Conservation (phyloP, 306 rosid genomes). For the Argentina anserina region DNA sequence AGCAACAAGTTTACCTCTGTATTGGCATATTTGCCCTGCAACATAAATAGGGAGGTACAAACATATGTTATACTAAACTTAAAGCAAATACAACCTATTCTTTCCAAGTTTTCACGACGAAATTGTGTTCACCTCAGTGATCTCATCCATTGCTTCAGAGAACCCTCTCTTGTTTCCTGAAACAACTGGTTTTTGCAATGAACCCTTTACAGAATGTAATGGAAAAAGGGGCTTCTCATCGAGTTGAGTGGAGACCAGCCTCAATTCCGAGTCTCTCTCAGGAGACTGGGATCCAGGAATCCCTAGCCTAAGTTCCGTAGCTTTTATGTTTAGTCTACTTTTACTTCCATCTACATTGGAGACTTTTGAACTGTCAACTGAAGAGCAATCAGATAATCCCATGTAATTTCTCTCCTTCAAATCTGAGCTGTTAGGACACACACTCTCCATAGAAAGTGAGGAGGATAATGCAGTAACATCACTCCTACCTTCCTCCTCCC, state of each 20-base stretch:
- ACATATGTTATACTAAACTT: slow-evolving; percentile 7
- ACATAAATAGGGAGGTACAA: slow-evolving; percentile 16
- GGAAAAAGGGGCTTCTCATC: slow-evolving; percentile 66
- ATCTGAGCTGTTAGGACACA: slow-evolving; percentile 33
- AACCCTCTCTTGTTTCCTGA: slow-evolving; percentile 81
- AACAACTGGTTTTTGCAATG: slow-evolving; percentile 46
- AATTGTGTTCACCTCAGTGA: slow-evolving; percentile 54
- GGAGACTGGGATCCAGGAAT: slow-evolving; percentile 85
- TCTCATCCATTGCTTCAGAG: slow-evolving; percentile 70
- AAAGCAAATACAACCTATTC: slow-evolving; percentile 12
- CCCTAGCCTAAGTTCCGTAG: slow-evolving; percentile 82
- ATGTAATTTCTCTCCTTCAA: slow-evolving; percentile 72
- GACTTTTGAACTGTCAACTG: slow-evolving; percentile 58
- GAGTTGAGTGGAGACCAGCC: slow-evolving; percentile 48
- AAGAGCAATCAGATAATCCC: slow-evolving; percentile 75
- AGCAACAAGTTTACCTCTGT: slow-evolving; percentile 42
- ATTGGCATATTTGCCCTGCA: slow-evolving; percentile 62
- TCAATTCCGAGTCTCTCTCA: slow-evolving; percentile 46
- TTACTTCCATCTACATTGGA: slow-evolving; percentile 42
- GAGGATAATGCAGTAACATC: slow-evolving; percentile 60
- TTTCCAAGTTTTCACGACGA: not conserved
- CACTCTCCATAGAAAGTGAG: slow-evolving; percentile 47
- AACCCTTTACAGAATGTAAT: slow-evolving; percentile 43
- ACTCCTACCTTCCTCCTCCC: slow-evolving; percentile 62
- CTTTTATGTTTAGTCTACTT: slow-evolving; percentile 59